These are phyloP conservation scores for Boletus rufocinnamomeus DNA, from an alignment of 768 basidiomycete species.

Conservation along the genomic window DNA sequence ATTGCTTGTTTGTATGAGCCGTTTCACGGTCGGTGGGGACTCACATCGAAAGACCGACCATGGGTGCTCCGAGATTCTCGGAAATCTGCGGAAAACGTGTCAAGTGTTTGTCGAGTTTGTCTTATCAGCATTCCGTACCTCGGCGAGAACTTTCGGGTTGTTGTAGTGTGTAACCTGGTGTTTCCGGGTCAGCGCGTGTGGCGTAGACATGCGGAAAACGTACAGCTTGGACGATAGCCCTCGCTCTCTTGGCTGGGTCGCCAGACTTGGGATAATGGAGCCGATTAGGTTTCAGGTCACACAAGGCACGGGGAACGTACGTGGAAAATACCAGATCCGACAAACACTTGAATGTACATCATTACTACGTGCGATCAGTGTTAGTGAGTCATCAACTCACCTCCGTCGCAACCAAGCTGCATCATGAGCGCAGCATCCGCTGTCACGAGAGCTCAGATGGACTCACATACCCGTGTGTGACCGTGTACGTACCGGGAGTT, in stretches of 20 bases:
- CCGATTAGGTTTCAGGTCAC: background rate
- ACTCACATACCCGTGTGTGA: background rate
- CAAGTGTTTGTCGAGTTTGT: background rate
- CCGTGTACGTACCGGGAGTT: constrained; percentile 69
- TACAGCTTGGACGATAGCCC: constrained; percentile 95
- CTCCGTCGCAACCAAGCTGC: constrained; percentile 96
- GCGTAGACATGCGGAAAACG: constrained; percentile 18
- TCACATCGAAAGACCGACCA: constrained; percentile 91
- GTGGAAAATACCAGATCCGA: constrained; percentile 97
- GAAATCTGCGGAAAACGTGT: constrained; percentile 52
- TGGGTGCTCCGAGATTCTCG: constrained; percentile 83
- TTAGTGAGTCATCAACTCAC: constrained; percentile 44
- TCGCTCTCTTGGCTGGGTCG: constrained; percentile 91
- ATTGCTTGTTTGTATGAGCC: background rate
- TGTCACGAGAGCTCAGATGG: constrained; percentile 24
- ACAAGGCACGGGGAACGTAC: constrained; percentile 45
- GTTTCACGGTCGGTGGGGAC: constrained; percentile 29
- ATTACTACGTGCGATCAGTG: background rate
- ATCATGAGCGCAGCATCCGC: constrained; percentile 99
- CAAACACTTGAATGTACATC: constrained; percentile 67
- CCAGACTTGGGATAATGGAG: constrained; percentile 58
- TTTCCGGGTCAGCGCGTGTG: constrained; percentile 8
- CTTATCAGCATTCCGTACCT: constrained; percentile 46
- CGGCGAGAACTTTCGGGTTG: constrained; percentile 89
- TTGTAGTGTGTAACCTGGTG: constrained; percentile 88